Conservation (phyloP, 768 basidiomycete species). For the Termitomyces sp. region DNA sequence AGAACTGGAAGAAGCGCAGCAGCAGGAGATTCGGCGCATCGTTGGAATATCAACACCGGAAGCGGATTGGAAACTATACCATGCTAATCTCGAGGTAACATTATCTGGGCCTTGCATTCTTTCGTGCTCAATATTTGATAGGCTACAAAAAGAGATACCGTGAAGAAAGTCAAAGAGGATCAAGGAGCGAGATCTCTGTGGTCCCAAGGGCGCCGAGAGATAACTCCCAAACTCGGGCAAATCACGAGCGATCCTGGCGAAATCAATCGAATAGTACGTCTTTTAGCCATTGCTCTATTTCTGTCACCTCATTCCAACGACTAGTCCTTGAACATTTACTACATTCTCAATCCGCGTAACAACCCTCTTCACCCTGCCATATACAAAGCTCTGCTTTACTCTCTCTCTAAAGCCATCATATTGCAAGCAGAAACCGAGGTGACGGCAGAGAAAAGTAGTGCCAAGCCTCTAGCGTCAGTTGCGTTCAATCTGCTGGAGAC, state of each 20-base stretch:
- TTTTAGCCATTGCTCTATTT: conserved; percentile 5
- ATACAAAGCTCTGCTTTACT: conserved; percentile 76
- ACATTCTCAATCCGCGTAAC: conserved; percentile 27
- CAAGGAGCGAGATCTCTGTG: conserved; percentile 53
- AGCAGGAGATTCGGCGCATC: conserved; percentile 23
- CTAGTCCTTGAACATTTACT: conserved; percentile 35
- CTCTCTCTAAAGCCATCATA: conserved; percentile 84
- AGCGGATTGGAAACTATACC: conserved; percentile 62
- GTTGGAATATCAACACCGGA: conserved; percentile 50
- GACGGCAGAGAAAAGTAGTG: conserved; percentile 80
- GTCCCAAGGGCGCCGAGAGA: conserved; percentile 66
- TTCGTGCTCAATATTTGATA: conserved; percentile 21
- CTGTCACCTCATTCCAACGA: neutral
- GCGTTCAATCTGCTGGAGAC: conserved; percentile 62
- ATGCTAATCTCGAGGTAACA: conserved; percentile 49
- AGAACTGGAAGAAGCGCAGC: conserved; percentile 20
- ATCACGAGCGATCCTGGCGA: conserved; percentile 64
- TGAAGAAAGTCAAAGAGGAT: conserved; percentile 60
- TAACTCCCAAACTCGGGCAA: conserved; percentile 86
- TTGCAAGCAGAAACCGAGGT: conserved; percentile 94
- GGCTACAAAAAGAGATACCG: conserved; percentile 59
- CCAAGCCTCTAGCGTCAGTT: conserved; percentile 77
- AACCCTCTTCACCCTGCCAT: conserved; percentile 33
- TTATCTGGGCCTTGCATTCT: neutral
- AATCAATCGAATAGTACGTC: conserved; percentile 62